Conservation (phyloP, 2,329 filamentous ascomycete species). For the Fusarium falciforme region DNA sequence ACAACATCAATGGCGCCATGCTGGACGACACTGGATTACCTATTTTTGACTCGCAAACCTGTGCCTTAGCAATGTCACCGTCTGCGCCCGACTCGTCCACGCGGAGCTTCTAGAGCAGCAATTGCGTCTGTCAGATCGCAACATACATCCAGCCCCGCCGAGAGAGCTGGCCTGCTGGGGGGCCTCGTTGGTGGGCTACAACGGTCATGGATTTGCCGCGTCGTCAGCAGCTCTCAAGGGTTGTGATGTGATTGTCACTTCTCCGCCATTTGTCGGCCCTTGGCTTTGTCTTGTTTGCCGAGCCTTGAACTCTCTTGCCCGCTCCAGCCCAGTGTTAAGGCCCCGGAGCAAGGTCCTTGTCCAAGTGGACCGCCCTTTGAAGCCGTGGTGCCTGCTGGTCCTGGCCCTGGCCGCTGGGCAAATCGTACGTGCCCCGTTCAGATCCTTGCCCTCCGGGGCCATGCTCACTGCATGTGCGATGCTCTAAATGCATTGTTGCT, state of each 20-base stretch:
- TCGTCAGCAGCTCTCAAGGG: constrained; percentile 27
- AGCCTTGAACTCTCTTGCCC: constrained; percentile 8
- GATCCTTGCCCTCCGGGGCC: constrained; percentile 20
- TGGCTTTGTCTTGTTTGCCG: constrained; percentile 15
- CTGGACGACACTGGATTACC: neutral
- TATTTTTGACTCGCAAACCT: constrained; percentile 20
- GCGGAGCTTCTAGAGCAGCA: constrained; percentile 21
- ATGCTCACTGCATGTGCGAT: constrained; percentile 38
- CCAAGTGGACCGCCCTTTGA: constrained; percentile 19
- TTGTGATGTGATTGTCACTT: constrained; percentile 29
- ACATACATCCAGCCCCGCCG: constrained; percentile 24
- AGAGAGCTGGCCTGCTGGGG: neutral
- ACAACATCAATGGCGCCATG: constrained; percentile 33
- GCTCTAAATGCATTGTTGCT: constrained; percentile 37
- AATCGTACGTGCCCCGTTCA: constrained; percentile 30
- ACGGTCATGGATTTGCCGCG: constrained; percentile 1
- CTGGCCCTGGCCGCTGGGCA: constrained; percentile 32
- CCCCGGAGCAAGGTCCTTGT: constrained; percentile 23
- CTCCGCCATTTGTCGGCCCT: constrained; percentile 30
- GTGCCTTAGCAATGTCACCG: constrained; percentile 17
- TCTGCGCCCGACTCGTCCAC: constrained; percentile 25
- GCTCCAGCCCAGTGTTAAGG: constrained; percentile 10
- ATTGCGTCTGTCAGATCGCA: constrained; percentile 26
- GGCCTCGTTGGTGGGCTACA: constrained; percentile 13
- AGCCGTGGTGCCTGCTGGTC: constrained; percentile 37